Base-by-base conservation (phyloP, 2,329 filamentous ascomycete species). In the Cladosporium sp. region DNA sequence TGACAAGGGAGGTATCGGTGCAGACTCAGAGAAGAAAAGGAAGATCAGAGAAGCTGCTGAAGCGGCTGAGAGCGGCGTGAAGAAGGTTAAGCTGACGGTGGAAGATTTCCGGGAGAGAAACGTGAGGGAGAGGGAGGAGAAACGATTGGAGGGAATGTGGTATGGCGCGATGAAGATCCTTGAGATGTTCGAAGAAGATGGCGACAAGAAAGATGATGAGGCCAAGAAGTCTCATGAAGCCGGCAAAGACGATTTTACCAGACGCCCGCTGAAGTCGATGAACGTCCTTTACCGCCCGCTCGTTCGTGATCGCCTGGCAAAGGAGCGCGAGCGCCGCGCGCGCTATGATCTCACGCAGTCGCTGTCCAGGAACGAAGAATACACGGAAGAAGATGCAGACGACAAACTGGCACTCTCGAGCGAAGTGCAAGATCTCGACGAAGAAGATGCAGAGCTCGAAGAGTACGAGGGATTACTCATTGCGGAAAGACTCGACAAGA, bases 1-100 rank as follows among this genome's bases (percentile, higher is more conserved):
- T 62, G 90, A 90, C 73, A 85, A 91, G 2, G 89, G 88, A 18
- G 95, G 94, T 1, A 92, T 98, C 70, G 94, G 95, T 0, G 80
- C 94, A 72, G 92, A 95, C 69, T 88, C 85, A 4, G 92, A 95
- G 77, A 89, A 89, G 80, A 97, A 96, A 82, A 85, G 92, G 70
- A 93, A 90, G 67, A 64, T 77, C 30, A 70, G 74, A 44, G 75
- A 92, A 77, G 86, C 87, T 64, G 85, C 85, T 4, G 86, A 85
- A 69, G 80, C 75, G 67, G 79, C 75, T 68, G 74, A 74, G 28
- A 77, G 78, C 38, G 75, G 83, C 47, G 79, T 82, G 60, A 92
- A 92, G 78, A 85, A 82, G 75, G 79, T 83, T 15, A 88, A 87
- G 75, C 84, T 86, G 59, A 84, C 91, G 51, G 89, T 90, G 67